Percentiles rank a stretch among this genome's conserved stretches.
Evolutionary conservation across 345 rosid genomes (phyloP).

Genomic region (Salix suchowensis): DNA sequence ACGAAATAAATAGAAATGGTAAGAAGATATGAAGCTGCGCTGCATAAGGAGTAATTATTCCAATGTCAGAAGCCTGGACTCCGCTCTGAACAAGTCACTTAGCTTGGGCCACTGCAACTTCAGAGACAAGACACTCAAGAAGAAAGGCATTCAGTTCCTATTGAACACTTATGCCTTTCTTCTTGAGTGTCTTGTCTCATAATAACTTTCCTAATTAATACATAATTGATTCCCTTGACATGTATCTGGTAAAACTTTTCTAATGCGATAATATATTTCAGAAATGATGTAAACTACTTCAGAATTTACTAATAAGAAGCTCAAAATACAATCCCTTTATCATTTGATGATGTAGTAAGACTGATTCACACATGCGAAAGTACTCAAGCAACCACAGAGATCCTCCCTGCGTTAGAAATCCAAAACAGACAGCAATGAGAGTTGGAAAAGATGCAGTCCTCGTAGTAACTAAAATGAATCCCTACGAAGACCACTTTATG

Average conservation of each 20-base stretch:
- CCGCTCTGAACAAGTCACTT: conserved; percentile 70
- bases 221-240: no score
- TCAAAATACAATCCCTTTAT: background rate
- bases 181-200: no score
- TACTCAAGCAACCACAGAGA: background rate
- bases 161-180: no score
- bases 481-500: background rate
- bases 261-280: no score
- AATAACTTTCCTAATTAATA: no score
- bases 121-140: no score
- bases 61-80: conserved; percentile 76
- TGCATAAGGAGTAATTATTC: conserved; percentile 91
- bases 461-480: conserved; percentile 5
- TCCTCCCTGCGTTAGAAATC: conserved; percentile 33
- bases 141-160: no score
- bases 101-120: conserved; percentile 84
- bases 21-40: conserved; percentile 43
- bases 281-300: background rate
- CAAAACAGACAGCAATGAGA: conserved; percentile 1
- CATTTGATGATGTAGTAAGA: background rate
- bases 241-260: no score
- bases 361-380: background rate
- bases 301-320: background rate
- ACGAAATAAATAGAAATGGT: background rate
- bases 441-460: background rate